Evolutionary conservation across 2,329 filamentous ascomycete species (phyloP).

Genomic region (Gnomoniopsis smithogilvyi): DNA sequence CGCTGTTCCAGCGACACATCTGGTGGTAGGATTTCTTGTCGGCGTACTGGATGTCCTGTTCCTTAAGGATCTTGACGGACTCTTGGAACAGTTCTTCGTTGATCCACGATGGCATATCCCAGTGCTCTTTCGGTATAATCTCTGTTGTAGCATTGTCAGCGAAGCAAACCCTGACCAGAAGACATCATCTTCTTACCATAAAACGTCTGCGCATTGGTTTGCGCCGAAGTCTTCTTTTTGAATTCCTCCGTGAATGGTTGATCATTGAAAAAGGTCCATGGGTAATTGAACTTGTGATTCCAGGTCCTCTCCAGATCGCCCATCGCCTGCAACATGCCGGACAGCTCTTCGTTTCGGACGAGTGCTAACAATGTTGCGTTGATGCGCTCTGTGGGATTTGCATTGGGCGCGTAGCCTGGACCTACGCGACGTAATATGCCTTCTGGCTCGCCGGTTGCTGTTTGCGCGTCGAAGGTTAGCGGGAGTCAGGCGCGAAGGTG

Average conservation of each 20-base stretch:
- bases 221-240: conserved; percentile 74
- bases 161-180: conserved; percentile 2
- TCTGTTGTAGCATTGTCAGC: conserved; percentile 46
- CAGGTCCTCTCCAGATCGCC: conserved; percentile 87
- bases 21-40: conserved; percentile 89
- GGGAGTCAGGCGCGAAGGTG: background rate
- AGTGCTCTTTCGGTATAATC: conserved; percentile 89
- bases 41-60: conserved; percentile 88
- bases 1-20: conserved; percentile 99
- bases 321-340: conserved; percentile 85
- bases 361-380: conserved; percentile 90
- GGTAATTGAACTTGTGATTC: conserved; percentile 99
- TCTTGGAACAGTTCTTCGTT: conserved; percentile 81
- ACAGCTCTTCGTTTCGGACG: conserved; percentile 86
- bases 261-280: conserved; percentile 99
- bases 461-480: conserved; percentile 1
- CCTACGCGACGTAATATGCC: conserved; percentile 71
- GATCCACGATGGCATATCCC: conserved; percentile 90
- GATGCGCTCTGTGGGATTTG: conserved; percentile 75
- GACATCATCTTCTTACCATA: conserved; percentile 59
- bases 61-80: conserved; percentile 77
- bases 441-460: conserved; percentile 80
- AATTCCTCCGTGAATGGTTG: conserved; percentile 91
- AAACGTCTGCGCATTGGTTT: conserved; percentile 82
- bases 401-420: conserved; percentile 74